phyloP scores from a whole-genome alignment of 345 rosid genomes.

The Pugionium cornutum region DNA sequence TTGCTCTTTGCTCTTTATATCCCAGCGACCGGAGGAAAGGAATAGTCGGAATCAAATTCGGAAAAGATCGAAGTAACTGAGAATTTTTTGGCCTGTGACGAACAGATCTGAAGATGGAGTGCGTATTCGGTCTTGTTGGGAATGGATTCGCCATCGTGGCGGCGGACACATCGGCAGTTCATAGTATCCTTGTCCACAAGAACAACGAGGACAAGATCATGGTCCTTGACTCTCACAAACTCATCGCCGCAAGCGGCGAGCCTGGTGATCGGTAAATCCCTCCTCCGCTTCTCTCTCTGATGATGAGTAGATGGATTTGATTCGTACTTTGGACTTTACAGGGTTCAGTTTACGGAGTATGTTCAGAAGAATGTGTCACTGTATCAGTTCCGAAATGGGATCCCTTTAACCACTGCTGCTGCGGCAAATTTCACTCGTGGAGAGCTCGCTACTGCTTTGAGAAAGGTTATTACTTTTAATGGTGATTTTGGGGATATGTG shows the following conservation, averaged over 20 bases:
- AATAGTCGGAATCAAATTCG: neutral
- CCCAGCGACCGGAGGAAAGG: slow-evolving; percentile 19
- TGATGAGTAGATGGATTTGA: neutral
- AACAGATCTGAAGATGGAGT: slow-evolving; percentile 71
- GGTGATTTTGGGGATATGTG: neutral
- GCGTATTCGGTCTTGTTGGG: slow-evolving; percentile 91
- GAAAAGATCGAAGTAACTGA: neutral
- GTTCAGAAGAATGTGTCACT: slow-evolving; percentile 94
- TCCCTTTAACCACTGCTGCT: slow-evolving; percentile 87
- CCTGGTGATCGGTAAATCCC: slow-evolving; percentile 76
- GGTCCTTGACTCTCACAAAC: slow-evolving; percentile 93
- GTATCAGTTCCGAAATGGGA: slow-evolving; percentile 89
- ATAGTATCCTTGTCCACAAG: slow-evolving; percentile 91
- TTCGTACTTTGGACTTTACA: slow-evolving; percentile 20
- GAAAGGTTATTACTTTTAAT: slow-evolving; percentile 58
- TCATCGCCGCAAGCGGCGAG: slow-evolving; percentile 95
- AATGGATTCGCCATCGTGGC: slow-evolving; percentile 76
- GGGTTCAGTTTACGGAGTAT: slow-evolving; percentile 96
- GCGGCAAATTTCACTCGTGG: slow-evolving; percentile 92
- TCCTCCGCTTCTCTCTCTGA: slow-evolving; percentile 3
- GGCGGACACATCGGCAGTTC: slow-evolving; percentile 90
- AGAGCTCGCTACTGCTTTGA: slow-evolving; percentile 92
- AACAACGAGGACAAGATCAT: slow-evolving; percentile 96
- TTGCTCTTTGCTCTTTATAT: slow-evolving; percentile 23
- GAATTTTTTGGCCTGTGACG: neutral